Evolutionary conservation across 2,329 filamentous ascomycete genomes (phyloP).

Genomic region (Leptographium radiaticola): DNA sequence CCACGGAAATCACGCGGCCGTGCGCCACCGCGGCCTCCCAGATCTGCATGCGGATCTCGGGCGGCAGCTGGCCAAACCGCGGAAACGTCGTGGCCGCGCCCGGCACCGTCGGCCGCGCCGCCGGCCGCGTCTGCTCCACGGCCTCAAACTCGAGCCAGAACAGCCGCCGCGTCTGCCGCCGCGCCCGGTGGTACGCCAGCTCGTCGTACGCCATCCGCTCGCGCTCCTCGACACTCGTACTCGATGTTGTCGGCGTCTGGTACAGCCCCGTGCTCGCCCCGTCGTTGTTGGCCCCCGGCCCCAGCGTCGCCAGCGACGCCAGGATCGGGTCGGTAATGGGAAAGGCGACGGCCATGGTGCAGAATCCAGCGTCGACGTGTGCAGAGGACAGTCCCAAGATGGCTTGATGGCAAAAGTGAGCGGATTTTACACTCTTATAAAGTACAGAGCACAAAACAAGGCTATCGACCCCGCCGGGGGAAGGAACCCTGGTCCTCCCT

Average conservation of each 20-base stretch:
- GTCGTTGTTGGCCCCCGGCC: not conserved
- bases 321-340: not conserved
- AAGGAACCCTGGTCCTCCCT: not conserved
- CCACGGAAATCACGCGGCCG: conserved; percentile 30
- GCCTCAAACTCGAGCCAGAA: conserved; percentile 34
- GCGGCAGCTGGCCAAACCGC: conserved; percentile 26
- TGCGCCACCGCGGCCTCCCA: conserved; percentile 26
- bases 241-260: too few species aligned
- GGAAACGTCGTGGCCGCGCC: conserved; percentile 15
- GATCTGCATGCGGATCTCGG: conserved; percentile 34
- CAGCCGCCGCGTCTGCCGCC: not conserved
- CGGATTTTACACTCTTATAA: too few species aligned
- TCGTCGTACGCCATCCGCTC: not conserved
- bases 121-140: not conserved
- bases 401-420: too few species aligned
- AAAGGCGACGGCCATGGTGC: not conserved
- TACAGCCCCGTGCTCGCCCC: not conserved
- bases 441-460: not conserved
- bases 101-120: not conserved
- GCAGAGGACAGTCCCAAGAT: too few species aligned
- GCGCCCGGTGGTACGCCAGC: not conserved
- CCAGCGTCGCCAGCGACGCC: not conserved
- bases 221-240: too few species aligned
- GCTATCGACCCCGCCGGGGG: not conserved
- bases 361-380: too few species aligned